Conservation (phyloP, 2,329 filamentous ascomycete genomes). For the Epichloe uncinata region DNA sequence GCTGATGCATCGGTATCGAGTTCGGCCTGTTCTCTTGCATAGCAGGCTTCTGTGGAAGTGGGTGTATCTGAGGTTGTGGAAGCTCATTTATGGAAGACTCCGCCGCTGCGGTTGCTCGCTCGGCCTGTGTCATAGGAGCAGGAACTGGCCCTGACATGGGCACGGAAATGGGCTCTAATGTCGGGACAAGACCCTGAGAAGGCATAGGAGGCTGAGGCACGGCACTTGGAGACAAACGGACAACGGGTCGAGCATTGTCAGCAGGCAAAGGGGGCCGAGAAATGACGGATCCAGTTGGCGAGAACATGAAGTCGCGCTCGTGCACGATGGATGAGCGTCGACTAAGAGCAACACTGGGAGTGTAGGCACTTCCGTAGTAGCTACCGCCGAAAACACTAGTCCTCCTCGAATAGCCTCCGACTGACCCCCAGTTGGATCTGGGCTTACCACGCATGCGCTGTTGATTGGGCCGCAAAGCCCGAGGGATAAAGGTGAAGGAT, state of each 20-base stretch:
- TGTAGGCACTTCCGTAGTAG: constrained; percentile 64
- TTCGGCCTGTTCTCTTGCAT: constrained; percentile 41
- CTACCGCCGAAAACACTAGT: constrained; percentile 70
- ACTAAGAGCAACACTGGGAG: constrained; percentile 78
- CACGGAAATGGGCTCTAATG: not conserved
- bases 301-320: constrained; percentile 59
- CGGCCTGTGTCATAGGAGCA: constrained; percentile 4
- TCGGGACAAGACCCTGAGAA: constrained; percentile 7
- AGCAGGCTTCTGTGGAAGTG: constrained; percentile 43
- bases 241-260: constrained; percentile 57
- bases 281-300: constrained; percentile 66
- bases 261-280: constrained; percentile 50
- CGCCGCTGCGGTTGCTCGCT: constrained; percentile 6
- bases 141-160: not conserved
- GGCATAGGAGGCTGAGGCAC: constrained; percentile 24
- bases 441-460: constrained; percentile 61
- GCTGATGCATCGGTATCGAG: constrained; percentile 72
- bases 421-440: constrained; percentile 52
- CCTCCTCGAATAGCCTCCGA: constrained; percentile 57
- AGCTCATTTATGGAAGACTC: constrained; percentile 35
- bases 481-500: constrained; percentile 96
- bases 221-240: constrained; percentile 62
- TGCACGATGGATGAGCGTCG: constrained; percentile 68
- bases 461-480: constrained; percentile 85
- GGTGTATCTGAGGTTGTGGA: constrained; percentile 43